Evolutionary conservation across 75 land plant genomes (phyloP).

Genomic region (Selaginella moellendorffii): DNA sequence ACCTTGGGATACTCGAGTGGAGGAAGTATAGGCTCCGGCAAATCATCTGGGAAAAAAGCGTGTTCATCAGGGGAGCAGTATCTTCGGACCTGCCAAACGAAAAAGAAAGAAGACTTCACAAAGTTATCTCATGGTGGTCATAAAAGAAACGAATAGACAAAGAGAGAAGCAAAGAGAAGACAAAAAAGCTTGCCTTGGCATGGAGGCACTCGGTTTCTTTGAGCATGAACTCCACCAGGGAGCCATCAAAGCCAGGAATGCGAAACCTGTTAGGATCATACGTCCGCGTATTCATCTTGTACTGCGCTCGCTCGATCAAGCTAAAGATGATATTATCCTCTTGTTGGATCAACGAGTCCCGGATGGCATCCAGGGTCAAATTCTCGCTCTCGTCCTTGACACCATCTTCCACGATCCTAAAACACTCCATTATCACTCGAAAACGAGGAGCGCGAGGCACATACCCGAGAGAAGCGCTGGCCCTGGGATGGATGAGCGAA

Average conservation of each 20-base stretch:
- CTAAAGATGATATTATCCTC: slow-evolving; percentile 66
- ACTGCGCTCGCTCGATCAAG: slow-evolving; percentile 74
- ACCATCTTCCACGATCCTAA: neutral
- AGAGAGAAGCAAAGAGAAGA: no score
- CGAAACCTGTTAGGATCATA: slow-evolving; percentile 41
- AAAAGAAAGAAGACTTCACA: neutral
- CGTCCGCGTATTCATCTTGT: slow-evolving; percentile 60
- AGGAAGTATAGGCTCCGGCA: slow-evolving; percentile 38
- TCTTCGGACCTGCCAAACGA: slow-evolving; percentile 49
- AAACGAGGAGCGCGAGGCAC: no score
- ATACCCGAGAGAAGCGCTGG: no score
- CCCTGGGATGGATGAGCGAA: no score
- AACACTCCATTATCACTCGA: no score
- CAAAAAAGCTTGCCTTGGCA: slow-evolving; percentile 49
- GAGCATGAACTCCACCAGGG: slow-evolving; percentile 70
- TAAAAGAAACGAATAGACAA: no score
- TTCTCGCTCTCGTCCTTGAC: slow-evolving; percentile 5
- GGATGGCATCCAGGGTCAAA: slow-evolving; percentile 57
- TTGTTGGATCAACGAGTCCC: slow-evolving; percentile 48
- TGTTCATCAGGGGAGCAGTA: slow-evolving; percentile 66
- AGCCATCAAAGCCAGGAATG: slow-evolving; percentile 61
- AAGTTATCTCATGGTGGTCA: no score
- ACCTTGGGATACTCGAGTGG: slow-evolving; percentile 35
- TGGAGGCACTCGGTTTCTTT: slow-evolving; percentile 89
- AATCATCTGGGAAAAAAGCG: slow-evolving; percentile 54